These are phyloP conservation scores for Gaeumannomyces sp. DNA, from an alignment of 2,329 filamentous ascomycete species.

Conservation along the genomic window DNA sequence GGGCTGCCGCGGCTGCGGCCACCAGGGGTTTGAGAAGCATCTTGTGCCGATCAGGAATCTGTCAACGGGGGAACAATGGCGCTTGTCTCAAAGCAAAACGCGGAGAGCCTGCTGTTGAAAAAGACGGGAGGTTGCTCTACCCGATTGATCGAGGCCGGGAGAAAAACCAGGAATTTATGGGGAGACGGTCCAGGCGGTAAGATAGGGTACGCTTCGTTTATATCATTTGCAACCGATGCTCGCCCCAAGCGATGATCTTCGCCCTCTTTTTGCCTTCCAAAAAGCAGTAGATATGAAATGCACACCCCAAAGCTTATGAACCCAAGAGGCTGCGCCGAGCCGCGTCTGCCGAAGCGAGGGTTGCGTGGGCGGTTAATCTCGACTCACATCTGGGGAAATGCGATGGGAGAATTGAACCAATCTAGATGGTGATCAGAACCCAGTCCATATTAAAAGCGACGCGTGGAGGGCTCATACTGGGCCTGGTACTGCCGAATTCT, in stretches of 20 bases:
- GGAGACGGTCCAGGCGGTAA: background rate
- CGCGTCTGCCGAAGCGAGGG: background rate
- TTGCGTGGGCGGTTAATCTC: background rate
- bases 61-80: background rate
- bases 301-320: background rate
- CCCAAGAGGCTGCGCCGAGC: background rate
- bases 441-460: background rate
- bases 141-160: background rate
- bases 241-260: background rate
- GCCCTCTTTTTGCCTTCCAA: background rate
- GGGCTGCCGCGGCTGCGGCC: slow-evolving; percentile 20
- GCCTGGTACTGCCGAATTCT: background rate
- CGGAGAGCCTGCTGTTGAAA: no score
- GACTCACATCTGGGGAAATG: background rate
- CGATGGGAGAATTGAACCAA: background rate
- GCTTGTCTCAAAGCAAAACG: background rate
- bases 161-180: background rate
- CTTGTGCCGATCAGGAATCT: slow-evolving; percentile 29
- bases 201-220: background rate
- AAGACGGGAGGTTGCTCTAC: no score
- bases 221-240: background rate
- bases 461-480: background rate
- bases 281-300: background rate
- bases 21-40: slow-evolving; percentile 23
- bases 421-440: background rate